Evolutionary conservation across 2,329 filamentous ascomycete genomes (phyloP), one percentile per base, ranked within the genome.

Genomic region (Cytospora piceicola): DNA sequence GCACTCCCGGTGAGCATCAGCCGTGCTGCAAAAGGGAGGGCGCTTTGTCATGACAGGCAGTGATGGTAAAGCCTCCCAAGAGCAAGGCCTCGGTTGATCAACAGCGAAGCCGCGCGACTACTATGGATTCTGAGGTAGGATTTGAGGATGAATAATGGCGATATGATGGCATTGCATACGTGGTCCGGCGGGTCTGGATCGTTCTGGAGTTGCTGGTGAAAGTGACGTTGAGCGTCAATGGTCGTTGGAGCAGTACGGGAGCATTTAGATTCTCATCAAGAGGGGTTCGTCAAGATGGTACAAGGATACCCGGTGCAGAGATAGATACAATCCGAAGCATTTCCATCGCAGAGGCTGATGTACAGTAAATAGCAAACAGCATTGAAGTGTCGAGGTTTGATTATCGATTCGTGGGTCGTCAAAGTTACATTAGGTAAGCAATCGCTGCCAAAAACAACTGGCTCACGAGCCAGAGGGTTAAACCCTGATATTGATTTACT

Each of bases 221-320:
- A 17, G n/a, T 24, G 58, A 36, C 46, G 20, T 22, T 24, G 46
- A 49, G 46, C 46, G 60, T 34, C 29, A 14, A 56, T 24, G 36
- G 52, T 15, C 12, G 9, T 22, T 32, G 32, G 8, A 29, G 5
- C 29, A 36, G 53, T 36, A n/a, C 29, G 34, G 20, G 14, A 56
- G 20, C 14, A n/a, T 54, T 12, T 54, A 22, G 9, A 55, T 61
- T 24, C 9, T 22, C 8, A 11, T 49, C 22, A 30, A 29, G 22
- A 52, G 27, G 53, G 56, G 36, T 9, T 22, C 8, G 11, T 49
- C 32, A 30, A 29, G 29, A 52, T 27, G 53, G 51, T 57, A 63
- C 53, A 57, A 34, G 36, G 53, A 63, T 63, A 63, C 60, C 60
- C 60, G 56, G 17, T 57, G 56, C 17, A 63, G 53, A 56, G 9